Percentiles rank a stretch among this genome's conserved stretches.
These are phyloP conservation scores for Ophiocordyceps camponoti-leonardi DNA, from an alignment of 2,329 filamentous ascomycete genomes.

Conservation along the genomic window DNA sequence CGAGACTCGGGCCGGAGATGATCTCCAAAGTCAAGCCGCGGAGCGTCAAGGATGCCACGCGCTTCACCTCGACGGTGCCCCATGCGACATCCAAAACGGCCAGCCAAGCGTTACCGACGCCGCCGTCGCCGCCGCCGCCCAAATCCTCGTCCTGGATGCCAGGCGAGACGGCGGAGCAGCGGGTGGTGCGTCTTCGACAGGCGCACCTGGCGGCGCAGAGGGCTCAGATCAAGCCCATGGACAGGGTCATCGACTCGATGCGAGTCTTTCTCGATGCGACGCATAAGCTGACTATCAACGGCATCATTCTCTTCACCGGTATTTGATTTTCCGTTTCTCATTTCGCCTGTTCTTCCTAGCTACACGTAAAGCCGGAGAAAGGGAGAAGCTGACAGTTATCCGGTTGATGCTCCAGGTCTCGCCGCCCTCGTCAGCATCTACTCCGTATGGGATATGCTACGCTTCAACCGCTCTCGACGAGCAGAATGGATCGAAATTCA, in stretches of 20 bases:
- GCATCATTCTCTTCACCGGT: slow-evolving; percentile 40
- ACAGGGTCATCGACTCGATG: slow-evolving; percentile 29
- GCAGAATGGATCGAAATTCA: slow-evolving; percentile 40
- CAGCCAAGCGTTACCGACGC: slow-evolving; percentile 14
- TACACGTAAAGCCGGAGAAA: no score
- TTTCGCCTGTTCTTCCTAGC: background rate
- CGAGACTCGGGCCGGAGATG: slow-evolving; percentile 12
- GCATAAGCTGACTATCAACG: slow-evolving; percentile 36
- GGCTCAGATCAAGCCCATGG: slow-evolving; percentile 34
- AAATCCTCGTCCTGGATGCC: slow-evolving; percentile 8
- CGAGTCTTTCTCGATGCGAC: slow-evolving; percentile 36
- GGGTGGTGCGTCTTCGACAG: slow-evolving; percentile 49
- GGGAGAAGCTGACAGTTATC: background rate
- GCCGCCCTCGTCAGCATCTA: slow-evolving; percentile 39
- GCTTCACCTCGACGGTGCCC: slow-evolving; percentile 36
- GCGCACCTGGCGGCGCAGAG: slow-evolving; percentile 50
- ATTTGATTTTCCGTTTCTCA: slow-evolving; percentile 3
- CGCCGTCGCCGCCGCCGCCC: slow-evolving; percentile 11
- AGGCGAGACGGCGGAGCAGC: slow-evolving; percentile 50
- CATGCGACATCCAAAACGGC: slow-evolving; percentile 50
- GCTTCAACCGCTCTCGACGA: slow-evolving; percentile 41
- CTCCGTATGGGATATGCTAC: slow-evolving; percentile 44
- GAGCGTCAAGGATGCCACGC: slow-evolving; percentile 63
- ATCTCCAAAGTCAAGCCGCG: slow-evolving; percentile 34
- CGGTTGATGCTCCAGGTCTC: slow-evolving; percentile 21